Percentiles rank a stretch among this genome's conserved stretches.
Conservation (phyloP, 1,284 basidiomycete species). For the Quambalaria eucalypti region DNA sequence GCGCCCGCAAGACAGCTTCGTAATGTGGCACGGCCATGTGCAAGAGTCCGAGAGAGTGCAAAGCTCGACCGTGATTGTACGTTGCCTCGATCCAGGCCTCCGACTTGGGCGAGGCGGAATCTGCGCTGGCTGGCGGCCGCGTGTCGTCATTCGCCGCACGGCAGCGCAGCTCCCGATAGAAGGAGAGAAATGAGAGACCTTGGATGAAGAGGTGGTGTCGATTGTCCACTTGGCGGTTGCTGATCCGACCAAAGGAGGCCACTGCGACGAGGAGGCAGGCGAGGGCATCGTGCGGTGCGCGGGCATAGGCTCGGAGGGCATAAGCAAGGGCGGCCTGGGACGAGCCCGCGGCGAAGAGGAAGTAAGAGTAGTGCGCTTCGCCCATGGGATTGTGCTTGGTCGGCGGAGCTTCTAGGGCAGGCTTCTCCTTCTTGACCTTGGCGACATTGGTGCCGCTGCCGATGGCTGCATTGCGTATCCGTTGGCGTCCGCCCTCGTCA, state of each 20-base stretch:
- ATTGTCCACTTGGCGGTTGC: slow-evolving; percentile 90
- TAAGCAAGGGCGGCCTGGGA: slow-evolving; percentile 87
- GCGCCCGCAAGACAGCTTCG: slow-evolving; percentile 16
- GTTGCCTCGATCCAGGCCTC: slow-evolving; percentile 59
- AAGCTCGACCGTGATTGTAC: slow-evolving; percentile 80
- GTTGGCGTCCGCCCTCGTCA: too few species aligned
- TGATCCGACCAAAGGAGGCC: slow-evolving; percentile 74
- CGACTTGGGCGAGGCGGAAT: slow-evolving; percentile 17
- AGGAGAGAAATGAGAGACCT: slow-evolving; percentile 19
- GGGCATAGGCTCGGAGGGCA: slow-evolving; percentile 74
- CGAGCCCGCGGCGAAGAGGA: slow-evolving; percentile 72
- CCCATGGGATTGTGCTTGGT: slow-evolving; percentile 54
- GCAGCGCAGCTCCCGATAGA: slow-evolving; percentile 15
- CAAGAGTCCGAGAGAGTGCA: slow-evolving; percentile 62
- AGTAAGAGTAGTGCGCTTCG: slow-evolving; percentile 74
- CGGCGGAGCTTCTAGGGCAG: too few species aligned
- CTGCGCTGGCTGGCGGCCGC: slow-evolving; percentile 52
- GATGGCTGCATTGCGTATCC: not conserved
- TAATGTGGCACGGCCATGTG: slow-evolving; percentile 38
- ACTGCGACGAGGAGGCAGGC: slow-evolving; percentile 72
- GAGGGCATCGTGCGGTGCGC: slow-evolving; percentile 72
- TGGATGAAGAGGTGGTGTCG: slow-evolving; percentile 58
- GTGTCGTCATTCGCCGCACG: slow-evolving; percentile 53
- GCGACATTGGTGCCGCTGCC: not conserved
- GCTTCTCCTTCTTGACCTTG: slow-evolving; percentile 6